These are phyloP conservation scores for Neocatenulostroma microsporum DNA, from an alignment of 2,329 filamentous ascomycete genomes.

Conservation along the genomic window DNA sequence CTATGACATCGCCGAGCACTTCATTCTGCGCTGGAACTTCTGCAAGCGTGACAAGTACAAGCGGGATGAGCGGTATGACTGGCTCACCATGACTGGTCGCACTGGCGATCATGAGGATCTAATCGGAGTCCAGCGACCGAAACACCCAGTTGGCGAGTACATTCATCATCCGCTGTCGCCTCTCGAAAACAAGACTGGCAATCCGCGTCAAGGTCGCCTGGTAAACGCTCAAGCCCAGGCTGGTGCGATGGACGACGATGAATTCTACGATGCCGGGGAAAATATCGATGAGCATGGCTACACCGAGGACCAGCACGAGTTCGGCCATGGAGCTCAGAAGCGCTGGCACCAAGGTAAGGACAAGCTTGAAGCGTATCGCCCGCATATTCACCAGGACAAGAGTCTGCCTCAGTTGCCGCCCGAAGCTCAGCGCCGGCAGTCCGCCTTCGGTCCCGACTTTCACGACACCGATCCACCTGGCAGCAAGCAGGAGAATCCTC, in stretches of 20 bases:
- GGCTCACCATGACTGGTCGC: constrained; percentile 71
- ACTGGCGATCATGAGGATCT: constrained; percentile 75
- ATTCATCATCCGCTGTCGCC: constrained; percentile 68
- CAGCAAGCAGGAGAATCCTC: constrained; percentile 23
- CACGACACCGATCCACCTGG: background rate
- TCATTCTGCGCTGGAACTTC: constrained; percentile 92
- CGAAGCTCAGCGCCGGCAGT: constrained; percentile 8
- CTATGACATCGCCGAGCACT: constrained; percentile 93
- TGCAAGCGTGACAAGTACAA: constrained; percentile 98
- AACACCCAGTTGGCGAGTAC: constrained; percentile 83
- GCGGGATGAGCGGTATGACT: constrained; percentile 72
- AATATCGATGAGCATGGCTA: constrained; percentile 28
- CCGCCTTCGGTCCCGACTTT: no score
- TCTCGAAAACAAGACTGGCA: constrained; percentile 55
- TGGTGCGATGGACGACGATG: constrained; percentile 9
- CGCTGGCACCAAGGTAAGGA: constrained; percentile 8
- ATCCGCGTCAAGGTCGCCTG: constrained; percentile 32
- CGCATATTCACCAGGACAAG: constrained; percentile 6
- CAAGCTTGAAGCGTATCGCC: constrained; percentile 4
- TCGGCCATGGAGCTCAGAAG: constrained; percentile 23
- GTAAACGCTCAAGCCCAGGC: constrained; percentile 6
- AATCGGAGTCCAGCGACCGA: constrained; percentile 78
- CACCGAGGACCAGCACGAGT: constrained; percentile 22
- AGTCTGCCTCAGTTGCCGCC: constrained; percentile 6
- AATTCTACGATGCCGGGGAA: constrained; percentile 23